These are phyloP conservation scores for Phlyctochytrium bullatum DNA, from an alignment of 192 early-diverging fungal species.

Conservation along the genomic window DNA sequence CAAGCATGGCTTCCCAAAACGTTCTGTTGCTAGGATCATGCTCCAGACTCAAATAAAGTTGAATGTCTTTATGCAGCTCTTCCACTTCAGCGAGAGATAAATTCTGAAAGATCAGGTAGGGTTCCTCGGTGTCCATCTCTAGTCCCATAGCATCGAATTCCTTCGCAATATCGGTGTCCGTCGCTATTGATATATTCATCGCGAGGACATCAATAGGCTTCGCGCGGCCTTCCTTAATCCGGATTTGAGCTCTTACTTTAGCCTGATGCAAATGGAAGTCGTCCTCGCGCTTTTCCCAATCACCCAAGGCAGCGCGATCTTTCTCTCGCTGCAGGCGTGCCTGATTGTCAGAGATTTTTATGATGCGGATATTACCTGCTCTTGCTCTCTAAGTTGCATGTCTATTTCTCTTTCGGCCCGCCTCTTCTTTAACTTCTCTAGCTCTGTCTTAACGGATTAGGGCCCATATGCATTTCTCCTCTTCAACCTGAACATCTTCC, in stretches of 20 bases:
- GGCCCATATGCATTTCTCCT: background rate
- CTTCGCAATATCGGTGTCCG: constrained; percentile 61
- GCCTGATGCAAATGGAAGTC: constrained; percentile 92
- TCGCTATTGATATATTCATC: constrained; percentile 80
- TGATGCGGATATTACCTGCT: constrained; percentile 29
- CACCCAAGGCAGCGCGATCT: constrained; percentile 86
- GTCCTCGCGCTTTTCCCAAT: constrained; percentile 93
- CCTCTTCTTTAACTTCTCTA: constrained; percentile 78
- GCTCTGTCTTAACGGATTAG: constrained; percentile 48
- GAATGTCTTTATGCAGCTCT: constrained; percentile 84
- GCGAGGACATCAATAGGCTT: constrained; percentile 93
- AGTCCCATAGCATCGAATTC: constrained; percentile 73
- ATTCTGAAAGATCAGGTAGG: constrained; percentile 75
- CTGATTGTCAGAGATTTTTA: constrained; percentile 2
- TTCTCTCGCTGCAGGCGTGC: constrained; percentile 73
- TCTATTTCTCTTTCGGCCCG: constrained; percentile 82
- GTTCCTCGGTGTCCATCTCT: constrained; percentile 87
- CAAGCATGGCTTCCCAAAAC: constrained; percentile 87
- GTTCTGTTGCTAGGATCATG: constrained; percentile 67
- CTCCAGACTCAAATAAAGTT: constrained; percentile 84
- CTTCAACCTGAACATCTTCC: constrained; percentile 44
- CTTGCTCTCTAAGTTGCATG: constrained; percentile 76
- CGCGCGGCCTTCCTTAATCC: constrained; percentile 80
- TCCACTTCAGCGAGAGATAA: constrained; percentile 64
- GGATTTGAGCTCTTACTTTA: constrained; percentile 86